Conservation (phyloP, 305 asterid genomes). For the Stenogyne calaminthoides region DNA sequence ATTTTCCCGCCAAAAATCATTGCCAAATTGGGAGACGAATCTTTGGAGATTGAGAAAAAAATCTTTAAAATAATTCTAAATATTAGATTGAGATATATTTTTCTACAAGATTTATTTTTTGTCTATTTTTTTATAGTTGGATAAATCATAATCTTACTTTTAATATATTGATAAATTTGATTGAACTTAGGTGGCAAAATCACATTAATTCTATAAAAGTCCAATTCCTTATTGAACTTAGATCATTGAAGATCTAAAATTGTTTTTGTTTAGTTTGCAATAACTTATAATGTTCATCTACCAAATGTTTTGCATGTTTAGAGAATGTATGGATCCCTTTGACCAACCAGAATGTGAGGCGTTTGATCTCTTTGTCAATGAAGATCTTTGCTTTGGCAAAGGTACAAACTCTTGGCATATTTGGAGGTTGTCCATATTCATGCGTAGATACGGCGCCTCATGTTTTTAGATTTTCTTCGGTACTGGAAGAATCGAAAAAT, state of each 20-base stretch:
- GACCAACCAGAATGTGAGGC: conserved; percentile 94
- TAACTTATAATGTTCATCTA: background rate
- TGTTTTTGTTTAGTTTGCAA: background rate
- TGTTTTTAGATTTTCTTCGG: conserved; percentile 77
- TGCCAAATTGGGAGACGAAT: too few relatives aligned
- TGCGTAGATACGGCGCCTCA: conserved; percentile 86
- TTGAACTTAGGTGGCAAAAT: too few relatives aligned
- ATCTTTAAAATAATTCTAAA: too few relatives aligned
- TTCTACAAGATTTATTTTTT: too few relatives aligned
- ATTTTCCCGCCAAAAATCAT: too few relatives aligned
- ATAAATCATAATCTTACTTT: too few relatives aligned
- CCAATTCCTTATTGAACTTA: too few relatives aligned
- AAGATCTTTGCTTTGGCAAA: conserved; percentile 73
- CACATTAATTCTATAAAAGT: too few relatives aligned
- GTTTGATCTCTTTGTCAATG: conserved; percentile 76
- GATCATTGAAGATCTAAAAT: background rate
- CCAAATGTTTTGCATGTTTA: conserved; percentile 33
- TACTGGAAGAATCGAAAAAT: conserved; percentile 23
- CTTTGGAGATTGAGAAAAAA: too few relatives aligned
- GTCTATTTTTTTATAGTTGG: too few relatives aligned
- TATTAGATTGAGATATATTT: too few relatives aligned
- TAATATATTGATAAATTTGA: too few relatives aligned
- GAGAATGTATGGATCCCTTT: conserved; percentile 92
- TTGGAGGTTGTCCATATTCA: conserved; percentile 86
- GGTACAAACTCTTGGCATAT: conserved; percentile 43